Percentiles rank a stretch among this genome's conserved stretches.
These are phyloP conservation scores for Capsicum chinense DNA, from an alignment of 257 asterid genomes.

Conservation along the genomic window DNA sequence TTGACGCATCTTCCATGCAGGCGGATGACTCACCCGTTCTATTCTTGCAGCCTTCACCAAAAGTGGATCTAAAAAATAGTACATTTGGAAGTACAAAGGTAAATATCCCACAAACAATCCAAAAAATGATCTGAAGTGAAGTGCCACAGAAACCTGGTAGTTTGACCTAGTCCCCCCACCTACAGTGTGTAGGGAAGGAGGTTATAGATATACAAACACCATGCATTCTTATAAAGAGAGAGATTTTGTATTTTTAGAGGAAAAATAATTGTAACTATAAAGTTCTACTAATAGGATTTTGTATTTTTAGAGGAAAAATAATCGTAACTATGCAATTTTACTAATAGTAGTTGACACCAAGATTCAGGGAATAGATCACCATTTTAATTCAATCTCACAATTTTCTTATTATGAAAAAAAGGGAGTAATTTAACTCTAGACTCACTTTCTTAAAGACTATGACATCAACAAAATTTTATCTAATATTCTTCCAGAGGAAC, in stretches of 20 bases:
- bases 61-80: constrained; percentile 73
- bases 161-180: neutral
- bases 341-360: too few relatives aligned
- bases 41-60: constrained; percentile 39
- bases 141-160: constrained; percentile 8
- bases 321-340: neutral
- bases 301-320: neutral
- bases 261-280: too few relatives aligned
- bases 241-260: too few relatives aligned
- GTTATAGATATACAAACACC: neutral
- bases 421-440: neutral
- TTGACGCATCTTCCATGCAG: constrained; percentile 99
- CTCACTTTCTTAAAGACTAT: neutral
- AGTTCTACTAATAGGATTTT: too few relatives aligned
- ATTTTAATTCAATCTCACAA: neutral
- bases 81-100: constrained; percentile 29
- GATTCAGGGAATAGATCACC: neutral
- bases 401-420: neutral
- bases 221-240: too few relatives aligned
- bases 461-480: neutral
- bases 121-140: neutral
- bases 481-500: neutral
- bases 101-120: neutral
- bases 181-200: neutral
- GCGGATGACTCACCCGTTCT: constrained; percentile 78